Evolutionary conservation across 805 yeast genomes (phyloP).

Genomic region (Sugiyamaella qingdaonensis): DNA sequence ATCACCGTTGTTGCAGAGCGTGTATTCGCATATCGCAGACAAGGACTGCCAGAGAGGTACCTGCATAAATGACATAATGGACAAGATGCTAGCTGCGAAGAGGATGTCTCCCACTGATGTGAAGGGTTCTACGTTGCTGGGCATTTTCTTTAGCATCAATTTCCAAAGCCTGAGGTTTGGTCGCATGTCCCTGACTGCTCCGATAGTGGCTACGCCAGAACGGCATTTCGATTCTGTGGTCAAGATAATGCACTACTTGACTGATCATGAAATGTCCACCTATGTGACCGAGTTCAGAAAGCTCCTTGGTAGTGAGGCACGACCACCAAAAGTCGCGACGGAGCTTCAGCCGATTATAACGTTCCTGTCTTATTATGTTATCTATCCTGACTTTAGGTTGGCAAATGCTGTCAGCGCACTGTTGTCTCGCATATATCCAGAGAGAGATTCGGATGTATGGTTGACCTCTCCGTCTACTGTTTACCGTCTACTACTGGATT

Average conservation of each 20-base stretch:
- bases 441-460: slow-evolving; percentile 19
- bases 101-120: neutral
- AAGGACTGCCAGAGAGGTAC: neutral
- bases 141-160: slow-evolving; percentile 9
- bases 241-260: slow-evolving; percentile 12
- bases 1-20: slow-evolving; percentile 4
- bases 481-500: slow-evolving; percentile 7
- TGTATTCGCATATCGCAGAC: neutral
- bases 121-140: neutral
- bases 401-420: slow-evolving; percentile 15
- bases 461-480: slow-evolving; percentile 22
- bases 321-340: neutral
- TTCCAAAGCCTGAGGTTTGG: slow-evolving; percentile 9
- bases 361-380: slow-evolving; percentile 14
- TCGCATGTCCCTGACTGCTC: slow-evolving; percentile 4
- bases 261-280: slow-evolving; percentile 8
- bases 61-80: neutral
- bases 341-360: neutral
- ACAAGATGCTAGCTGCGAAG: neutral
- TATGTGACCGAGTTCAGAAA: neutral
- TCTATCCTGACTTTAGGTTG: slow-evolving; percentile 16
- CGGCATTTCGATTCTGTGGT: slow-evolving; percentile 9
- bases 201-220: slow-evolving; percentile 10
- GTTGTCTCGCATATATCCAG: slow-evolving; percentile 16
- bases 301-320: neutral